Evolutionary conservation across 306 rosid species (phyloP).

Genomic region (Inga oerstediana): DNA sequence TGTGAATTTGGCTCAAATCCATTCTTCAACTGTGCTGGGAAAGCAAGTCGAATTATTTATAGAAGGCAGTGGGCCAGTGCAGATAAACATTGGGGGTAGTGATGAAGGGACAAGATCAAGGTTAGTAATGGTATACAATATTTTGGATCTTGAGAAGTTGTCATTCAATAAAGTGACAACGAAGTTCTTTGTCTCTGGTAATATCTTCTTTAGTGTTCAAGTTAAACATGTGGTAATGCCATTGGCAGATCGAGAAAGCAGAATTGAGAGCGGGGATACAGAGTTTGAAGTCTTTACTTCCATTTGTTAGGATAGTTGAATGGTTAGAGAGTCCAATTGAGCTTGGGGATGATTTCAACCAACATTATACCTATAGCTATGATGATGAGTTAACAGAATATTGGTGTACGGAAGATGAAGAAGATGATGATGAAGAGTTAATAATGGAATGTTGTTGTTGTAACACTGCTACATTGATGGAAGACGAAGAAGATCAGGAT

Average conservation of each 20-base stretch:
- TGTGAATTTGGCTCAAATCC: background rate
- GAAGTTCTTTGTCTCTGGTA: background rate
- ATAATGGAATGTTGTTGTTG: no score
- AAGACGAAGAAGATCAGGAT: no score
- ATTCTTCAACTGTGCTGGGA: background rate
- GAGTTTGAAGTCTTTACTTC: background rate
- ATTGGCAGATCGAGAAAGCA: background rate
- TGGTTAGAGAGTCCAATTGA: background rate
- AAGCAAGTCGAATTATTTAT: fast-evolving
- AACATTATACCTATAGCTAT: no score
- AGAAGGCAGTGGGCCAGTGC: background rate
- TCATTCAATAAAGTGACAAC: no score
- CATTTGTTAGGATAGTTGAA: background rate
- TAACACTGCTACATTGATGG: no score
- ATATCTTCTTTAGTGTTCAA: background rate
- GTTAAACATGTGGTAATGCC: background rate
- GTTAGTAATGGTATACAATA: no score
- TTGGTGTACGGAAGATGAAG: no score
- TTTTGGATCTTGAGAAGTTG: background rate
- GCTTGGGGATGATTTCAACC: background rate
- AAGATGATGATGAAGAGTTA: no score
- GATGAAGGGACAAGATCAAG: background rate
- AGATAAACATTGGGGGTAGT: background rate
- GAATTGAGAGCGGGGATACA: background rate
- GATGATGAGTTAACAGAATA: no score